Conservation (phyloP, 352 stramenopile species). For the Blastocystis hominis region DNA sequence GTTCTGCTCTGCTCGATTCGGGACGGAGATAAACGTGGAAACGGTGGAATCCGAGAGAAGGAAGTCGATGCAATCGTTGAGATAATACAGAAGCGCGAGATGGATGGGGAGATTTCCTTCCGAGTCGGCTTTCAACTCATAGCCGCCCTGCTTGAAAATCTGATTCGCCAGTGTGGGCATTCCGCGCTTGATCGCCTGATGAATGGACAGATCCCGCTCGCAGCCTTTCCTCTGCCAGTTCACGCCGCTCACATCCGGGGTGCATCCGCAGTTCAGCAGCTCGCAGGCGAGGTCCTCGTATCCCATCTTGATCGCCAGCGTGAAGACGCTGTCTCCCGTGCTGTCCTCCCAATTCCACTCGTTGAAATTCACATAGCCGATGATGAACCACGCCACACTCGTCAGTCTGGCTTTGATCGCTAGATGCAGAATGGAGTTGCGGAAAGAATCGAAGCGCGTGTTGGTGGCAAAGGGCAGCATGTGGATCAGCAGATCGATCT, state of each 20-base stretch:
- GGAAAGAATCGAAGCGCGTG: neutral
- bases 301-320: conserved; percentile 36
- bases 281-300: conserved; percentile 51
- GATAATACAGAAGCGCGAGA: neutral
- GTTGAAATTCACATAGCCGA: neutral
- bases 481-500: conserved; percentile 25
- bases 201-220: conserved; percentile 19
- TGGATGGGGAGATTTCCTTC: conserved; percentile 25
- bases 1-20: neutral
- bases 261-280: neutral
- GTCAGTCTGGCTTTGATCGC: conserved; percentile 35
- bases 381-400: conserved; percentile 23
- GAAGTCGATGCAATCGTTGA: conserved; percentile 5
- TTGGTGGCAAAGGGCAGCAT: conserved; percentile 18
- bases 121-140: neutral
- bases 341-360: neutral
- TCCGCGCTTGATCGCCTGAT: conserved; percentile 31
- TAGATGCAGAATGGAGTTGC: conserved; percentile 54
- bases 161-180: neutral
- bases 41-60: neutral
- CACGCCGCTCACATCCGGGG: neutral
- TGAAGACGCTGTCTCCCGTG: conserved; percentile 7
- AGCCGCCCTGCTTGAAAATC: conserved; percentile 4
- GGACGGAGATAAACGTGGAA: neutral
- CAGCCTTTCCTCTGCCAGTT: neutral